Percentiles rank a stretch among this genome's conserved stretches.
Evolutionary conservation across 192 early-diverging fungal genomes (phyloP).

Genomic region (Backusella parvicylindrica): DNA sequence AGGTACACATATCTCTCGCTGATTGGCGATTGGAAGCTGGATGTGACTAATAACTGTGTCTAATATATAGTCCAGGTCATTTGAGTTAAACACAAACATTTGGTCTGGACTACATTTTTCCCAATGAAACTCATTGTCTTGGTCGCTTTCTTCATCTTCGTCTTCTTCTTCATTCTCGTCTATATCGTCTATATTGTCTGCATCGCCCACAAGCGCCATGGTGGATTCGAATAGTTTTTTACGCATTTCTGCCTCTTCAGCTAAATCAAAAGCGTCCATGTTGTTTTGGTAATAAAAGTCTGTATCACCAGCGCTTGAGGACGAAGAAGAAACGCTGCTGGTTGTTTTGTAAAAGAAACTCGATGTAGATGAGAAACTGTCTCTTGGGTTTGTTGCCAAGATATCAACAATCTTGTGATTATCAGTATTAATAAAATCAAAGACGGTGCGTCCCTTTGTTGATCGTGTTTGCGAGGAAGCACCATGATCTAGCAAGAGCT

Average conservation of each 20-base stretch:
- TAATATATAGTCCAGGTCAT: slow-evolving; percentile 70
- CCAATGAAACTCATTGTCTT: slow-evolving; percentile 49
- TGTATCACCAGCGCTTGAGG: slow-evolving; percentile 18
- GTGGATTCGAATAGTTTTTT: slow-evolving; percentile 24
- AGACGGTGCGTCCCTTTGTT: slow-evolving; percentile 70
- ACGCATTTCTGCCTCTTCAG: slow-evolving; percentile 27
- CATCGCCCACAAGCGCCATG: slow-evolving; percentile 5
- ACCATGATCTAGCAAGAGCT: slow-evolving; percentile 73
- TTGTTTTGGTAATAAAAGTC: slow-evolving; percentile 37
- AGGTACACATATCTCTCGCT: slow-evolving; percentile 63
- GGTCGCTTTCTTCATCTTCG: slow-evolving; percentile 23
- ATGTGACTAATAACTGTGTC: slow-evolving; percentile 69
- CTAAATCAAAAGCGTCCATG: slow-evolving; percentile 25
- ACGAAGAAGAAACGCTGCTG: slow-evolving; percentile 32
- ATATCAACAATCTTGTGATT: slow-evolving; percentile 59
- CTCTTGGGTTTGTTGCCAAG: slow-evolving; percentile 38
- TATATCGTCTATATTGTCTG: neutral
- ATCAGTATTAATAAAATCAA: slow-evolving; percentile 67
- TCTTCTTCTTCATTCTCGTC: neutral
- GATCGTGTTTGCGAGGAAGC: slow-evolving; percentile 69
- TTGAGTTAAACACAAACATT: slow-evolving; percentile 90
- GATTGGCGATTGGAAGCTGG: slow-evolving; percentile 52
- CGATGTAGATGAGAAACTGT: slow-evolving; percentile 32
- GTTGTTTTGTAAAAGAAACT: slow-evolving; percentile 21
- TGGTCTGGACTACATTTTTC: slow-evolving; percentile 80